These are phyloP conservation scores for Davidsoniella australis DNA, from an alignment of 2,329 filamentous ascomycete species.

Conservation along the genomic window DNA sequence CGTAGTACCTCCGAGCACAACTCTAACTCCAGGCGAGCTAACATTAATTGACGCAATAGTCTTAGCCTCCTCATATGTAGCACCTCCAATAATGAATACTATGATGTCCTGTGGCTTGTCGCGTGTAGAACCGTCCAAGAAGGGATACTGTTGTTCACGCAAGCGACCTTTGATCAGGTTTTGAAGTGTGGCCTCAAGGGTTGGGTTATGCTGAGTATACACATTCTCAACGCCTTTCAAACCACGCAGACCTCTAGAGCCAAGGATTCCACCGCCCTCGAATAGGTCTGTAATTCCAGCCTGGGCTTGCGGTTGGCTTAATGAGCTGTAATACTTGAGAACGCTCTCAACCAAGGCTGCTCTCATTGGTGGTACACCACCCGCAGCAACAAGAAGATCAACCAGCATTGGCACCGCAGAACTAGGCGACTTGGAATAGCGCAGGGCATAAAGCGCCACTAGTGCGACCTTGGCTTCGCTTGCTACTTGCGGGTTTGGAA, in stretches of 20 bases:
- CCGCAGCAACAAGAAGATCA: slow-evolving; percentile 70
- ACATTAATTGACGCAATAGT: slow-evolving; percentile 91
- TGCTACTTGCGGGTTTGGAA: slow-evolving; percentile 62
- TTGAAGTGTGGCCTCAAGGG: slow-evolving; percentile 73
- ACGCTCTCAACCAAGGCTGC: slow-evolving; percentile 71
- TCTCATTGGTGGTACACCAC: slow-evolving; percentile 57
- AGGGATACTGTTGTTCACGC: slow-evolving; percentile 77
- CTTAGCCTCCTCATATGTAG: slow-evolving; percentile 94
- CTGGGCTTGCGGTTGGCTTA: slow-evolving; percentile 60
- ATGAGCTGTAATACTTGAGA: slow-evolving; percentile 67
- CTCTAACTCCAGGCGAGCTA: slow-evolving; percentile 68
- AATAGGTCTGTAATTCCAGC: slow-evolving; percentile 82
- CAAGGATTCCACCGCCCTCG: slow-evolving; percentile 60
- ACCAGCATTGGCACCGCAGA: slow-evolving; percentile 72
- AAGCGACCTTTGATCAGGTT: slow-evolving; percentile 84
- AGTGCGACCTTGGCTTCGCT: slow-evolving; percentile 73
- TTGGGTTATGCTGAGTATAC: slow-evolving; percentile 90
- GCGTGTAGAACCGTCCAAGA: slow-evolving; percentile 74
- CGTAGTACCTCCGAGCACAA: slow-evolving; percentile 76
- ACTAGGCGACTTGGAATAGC: slow-evolving; percentile 73
- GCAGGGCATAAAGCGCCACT: slow-evolving; percentile 84
- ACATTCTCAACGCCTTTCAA: slow-evolving; percentile 97
- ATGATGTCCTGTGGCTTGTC: slow-evolving; percentile 96
- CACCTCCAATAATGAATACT: slow-evolving; percentile 83
- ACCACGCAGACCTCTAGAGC: slow-evolving; percentile 80